Evolutionary conservation across 495 filamentous ascomycete species (phyloP).

Genomic region (Podospora anserina): DNA sequence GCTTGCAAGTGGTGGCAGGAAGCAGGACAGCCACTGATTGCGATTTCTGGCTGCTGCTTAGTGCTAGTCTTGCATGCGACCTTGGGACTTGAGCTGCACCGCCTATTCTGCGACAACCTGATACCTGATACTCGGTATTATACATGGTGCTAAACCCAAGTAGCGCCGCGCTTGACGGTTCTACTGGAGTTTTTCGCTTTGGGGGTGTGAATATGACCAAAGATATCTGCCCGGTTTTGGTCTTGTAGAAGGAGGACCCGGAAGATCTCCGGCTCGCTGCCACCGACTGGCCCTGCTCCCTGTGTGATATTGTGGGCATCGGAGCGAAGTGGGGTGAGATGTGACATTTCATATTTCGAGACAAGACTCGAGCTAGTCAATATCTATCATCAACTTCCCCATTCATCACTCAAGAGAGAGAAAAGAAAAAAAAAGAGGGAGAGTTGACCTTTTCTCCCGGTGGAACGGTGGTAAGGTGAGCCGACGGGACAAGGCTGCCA

Average conservation of each 20-base stretch:
- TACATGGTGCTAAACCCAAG: slow-evolving; percentile 3
- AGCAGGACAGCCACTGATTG: background rate
- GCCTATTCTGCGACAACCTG: slow-evolving; percentile 4
- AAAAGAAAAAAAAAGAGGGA: background rate
- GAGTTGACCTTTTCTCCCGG: background rate
- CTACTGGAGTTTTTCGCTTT: background rate
- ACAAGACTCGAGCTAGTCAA: background rate
- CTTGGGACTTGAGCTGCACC: background rate
- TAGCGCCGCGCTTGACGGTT: slow-evolving; percentile 5
- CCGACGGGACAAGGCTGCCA: slow-evolving; percentile 4
- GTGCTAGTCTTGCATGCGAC: background rate
- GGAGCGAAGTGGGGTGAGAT: slow-evolving; percentile 11
- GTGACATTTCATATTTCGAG: slow-evolving; percentile 6
- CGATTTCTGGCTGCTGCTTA: background rate
- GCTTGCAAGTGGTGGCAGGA: background rate
- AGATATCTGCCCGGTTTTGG: background rate
- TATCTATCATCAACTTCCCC: too few species aligned
- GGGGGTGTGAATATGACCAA: slow-evolving; percentile 12
- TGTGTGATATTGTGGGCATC: slow-evolving; percentile 14
- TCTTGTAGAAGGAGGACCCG: slow-evolving; percentile 11
- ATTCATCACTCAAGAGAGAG: background rate
- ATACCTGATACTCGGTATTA: background rate
- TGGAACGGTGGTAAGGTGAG: background rate
- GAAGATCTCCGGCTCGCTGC: slow-evolving; percentile 16
- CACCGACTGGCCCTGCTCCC: background rate